A percentile compares a stretch with the other conserved stretches of the same genome.
These are phyloP conservation scores for Exophiala xenobiotica DNA, from an alignment of 2,329 filamentous ascomycete genomes.

Conservation along the genomic window DNA sequence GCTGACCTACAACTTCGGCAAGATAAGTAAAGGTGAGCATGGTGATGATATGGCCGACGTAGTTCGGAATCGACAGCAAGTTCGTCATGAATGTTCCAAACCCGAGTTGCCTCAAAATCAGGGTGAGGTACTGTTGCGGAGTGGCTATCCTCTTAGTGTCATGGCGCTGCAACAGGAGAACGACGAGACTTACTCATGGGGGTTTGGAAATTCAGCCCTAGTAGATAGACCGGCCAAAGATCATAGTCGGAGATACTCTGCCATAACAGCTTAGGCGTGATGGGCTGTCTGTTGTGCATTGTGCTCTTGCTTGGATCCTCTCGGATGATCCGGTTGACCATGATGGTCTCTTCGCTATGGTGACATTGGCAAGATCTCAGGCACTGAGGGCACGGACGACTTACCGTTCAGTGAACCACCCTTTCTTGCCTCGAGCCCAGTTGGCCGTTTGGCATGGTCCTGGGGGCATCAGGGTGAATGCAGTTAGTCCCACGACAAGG, in stretches of 20 bases:
- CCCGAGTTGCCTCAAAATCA: constrained; percentile 46
- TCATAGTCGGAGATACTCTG: constrained; percentile 38
- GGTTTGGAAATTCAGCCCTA: constrained; percentile 34
- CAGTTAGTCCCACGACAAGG: constrained; percentile 42
- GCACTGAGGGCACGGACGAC: no score
- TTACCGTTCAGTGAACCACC: constrained; percentile 60
- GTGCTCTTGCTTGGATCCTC: constrained; percentile 42
- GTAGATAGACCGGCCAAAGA: constrained; percentile 40
- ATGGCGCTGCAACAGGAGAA: background rate
- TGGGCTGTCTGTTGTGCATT: constrained; percentile 40
- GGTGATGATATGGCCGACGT: constrained; percentile 56
- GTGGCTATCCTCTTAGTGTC: constrained; percentile 30
- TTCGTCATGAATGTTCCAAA: constrained; percentile 43
- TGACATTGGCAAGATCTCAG: background rate
- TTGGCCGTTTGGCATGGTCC: constrained; percentile 48
- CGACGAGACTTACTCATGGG: constrained; percentile 12
- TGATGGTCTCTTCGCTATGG: constrained; percentile 57
- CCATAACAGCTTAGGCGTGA: constrained; percentile 36
- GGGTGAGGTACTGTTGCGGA: constrained; percentile 48
- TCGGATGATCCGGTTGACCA: constrained; percentile 58
- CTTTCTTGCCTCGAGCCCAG: constrained; percentile 57
- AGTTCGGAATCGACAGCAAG: constrained; percentile 61
- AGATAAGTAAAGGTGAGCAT: constrained; percentile 51
- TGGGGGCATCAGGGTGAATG: constrained; percentile 45
- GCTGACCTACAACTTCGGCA: constrained; percentile 43